Percentiles rank a stretch among this genome's conserved stretches.
Conservation (phyloP, 768 basidiomycete genomes). For the Hygrocybe punicea region DNA sequence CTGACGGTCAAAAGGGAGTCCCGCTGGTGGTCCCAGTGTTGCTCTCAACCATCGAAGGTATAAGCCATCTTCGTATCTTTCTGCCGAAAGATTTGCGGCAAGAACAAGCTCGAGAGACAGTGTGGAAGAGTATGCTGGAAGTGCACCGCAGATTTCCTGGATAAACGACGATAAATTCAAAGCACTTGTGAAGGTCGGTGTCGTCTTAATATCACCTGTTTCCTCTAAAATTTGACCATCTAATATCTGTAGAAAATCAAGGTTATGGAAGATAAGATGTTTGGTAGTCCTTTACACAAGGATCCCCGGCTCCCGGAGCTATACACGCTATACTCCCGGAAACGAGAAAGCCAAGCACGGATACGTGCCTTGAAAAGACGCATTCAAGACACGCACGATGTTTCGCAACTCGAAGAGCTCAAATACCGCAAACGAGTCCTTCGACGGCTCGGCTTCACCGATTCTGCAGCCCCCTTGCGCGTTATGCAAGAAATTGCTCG, state of each 20-base stretch:
- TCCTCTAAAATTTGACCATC: not conserved
- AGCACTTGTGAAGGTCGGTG: slow-evolving; percentile 71
- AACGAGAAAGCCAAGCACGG: slow-evolving; percentile 64
- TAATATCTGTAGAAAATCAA: slow-evolving; percentile 72
- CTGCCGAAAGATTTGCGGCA: slow-evolving; percentile 87
- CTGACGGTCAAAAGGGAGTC: slow-evolving; percentile 65
- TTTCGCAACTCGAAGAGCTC: slow-evolving; percentile 94
- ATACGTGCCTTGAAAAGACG: slow-evolving; percentile 79
- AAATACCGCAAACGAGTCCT: slow-evolving; percentile 93
- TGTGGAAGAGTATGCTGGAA: slow-evolving; percentile 87
- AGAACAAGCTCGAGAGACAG: slow-evolving; percentile 70
- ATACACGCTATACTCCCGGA: slow-evolving; percentile 76
- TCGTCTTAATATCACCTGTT: not conserved
- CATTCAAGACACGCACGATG: slow-evolving; percentile 85
- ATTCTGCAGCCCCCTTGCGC: slow-evolving; percentile 78
- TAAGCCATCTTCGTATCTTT: slow-evolving; percentile 83
- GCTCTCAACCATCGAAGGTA: slow-evolving; percentile 78
- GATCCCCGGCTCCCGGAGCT: slow-evolving; percentile 75
- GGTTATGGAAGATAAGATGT: slow-evolving; percentile 82
- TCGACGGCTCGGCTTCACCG: slow-evolving; percentile 87
- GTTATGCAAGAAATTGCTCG: slow-evolving; percentile 95
- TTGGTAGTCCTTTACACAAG: slow-evolving; percentile 70
- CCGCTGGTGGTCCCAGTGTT: slow-evolving; percentile 87
- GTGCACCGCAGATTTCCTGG: slow-evolving; percentile 85
- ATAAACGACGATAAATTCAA: slow-evolving; percentile 94